Conservation (phyloP, 768 basidiomycete genomes). For the Suillus tomentosus region DNA sequence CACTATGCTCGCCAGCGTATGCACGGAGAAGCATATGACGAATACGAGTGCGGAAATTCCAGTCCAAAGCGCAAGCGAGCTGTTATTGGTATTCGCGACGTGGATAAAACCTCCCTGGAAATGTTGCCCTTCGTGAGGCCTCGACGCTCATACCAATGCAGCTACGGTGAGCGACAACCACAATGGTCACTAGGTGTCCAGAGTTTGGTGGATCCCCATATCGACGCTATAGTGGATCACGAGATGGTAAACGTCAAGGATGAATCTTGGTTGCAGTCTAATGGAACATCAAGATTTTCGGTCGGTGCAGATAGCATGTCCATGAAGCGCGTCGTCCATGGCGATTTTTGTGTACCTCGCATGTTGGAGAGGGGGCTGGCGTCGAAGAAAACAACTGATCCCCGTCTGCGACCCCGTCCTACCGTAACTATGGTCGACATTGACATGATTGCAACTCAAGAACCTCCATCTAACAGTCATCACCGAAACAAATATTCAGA, state of each 20-base stretch:
- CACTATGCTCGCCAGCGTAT: neutral
- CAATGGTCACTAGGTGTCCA: neutral
- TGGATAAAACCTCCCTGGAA: neutral
- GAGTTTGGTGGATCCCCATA: neutral
- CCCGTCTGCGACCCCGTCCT: neutral
- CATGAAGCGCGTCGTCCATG: neutral
- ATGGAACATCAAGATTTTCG: neutral
- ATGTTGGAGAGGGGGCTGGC: neutral
- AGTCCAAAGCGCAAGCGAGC: conserved; percentile 6
- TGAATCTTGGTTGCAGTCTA: neutral
- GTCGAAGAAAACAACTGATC: neutral
- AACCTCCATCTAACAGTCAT: neutral
- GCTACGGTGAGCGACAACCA: neutral
- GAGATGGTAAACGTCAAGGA: neutral
- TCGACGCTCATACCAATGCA: neutral
- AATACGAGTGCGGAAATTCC: neutral
- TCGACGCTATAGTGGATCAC: neutral
- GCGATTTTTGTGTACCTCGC: too few species aligned
- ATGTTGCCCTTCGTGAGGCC: conserved; percentile 2
- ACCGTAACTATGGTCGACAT: neutral
- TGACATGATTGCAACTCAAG: neutral
- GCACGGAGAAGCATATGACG: neutral
- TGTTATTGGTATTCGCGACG: neutral
- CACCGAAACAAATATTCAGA: neutral
- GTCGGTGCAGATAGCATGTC: neutral